Conservation (phyloP, 2,329 filamentous ascomycete genomes). For the Xylaria sp. region DNA sequence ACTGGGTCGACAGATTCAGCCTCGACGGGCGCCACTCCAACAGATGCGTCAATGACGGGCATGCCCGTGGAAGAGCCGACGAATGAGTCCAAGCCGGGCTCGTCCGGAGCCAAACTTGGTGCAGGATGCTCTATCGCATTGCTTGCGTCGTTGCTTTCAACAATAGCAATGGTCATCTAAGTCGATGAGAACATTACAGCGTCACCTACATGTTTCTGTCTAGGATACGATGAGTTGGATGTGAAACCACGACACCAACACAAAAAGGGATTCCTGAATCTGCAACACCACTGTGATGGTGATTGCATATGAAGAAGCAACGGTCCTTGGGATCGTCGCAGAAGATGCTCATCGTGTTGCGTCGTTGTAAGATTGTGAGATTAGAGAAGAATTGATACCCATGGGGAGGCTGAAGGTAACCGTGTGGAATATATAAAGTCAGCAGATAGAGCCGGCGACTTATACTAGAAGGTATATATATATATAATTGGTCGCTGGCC, state of each 20-base stretch:
- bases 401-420: slow-evolving; percentile 10
- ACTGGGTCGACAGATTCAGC: slow-evolving; percentile 36
- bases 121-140: slow-evolving; percentile 35
- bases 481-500: slow-evolving; percentile 19
- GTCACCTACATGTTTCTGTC: slow-evolving; percentile 8
- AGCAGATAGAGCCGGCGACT: slow-evolving; percentile 24
- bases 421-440: slow-evolving; percentile 18
- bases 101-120: slow-evolving; percentile 40
- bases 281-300: background rate
- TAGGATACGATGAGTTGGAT: background rate
- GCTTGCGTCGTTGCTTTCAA: slow-evolving; percentile 38
- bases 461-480: slow-evolving; percentile 3
- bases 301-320: slow-evolving; percentile 10
- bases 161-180: slow-evolving; percentile 41
- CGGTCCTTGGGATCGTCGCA: slow-evolving; percentile 13
- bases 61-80: slow-evolving; percentile 33
- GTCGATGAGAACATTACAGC: background rate
- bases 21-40: slow-evolving; percentile 26
- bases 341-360: slow-evolving; percentile 12
- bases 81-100: slow-evolving; percentile 39
- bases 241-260: background rate
- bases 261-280: background rate
- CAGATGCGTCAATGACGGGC: slow-evolving; percentile 38
- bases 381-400: slow-evolving; percentile 36
- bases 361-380: slow-evolving; percentile 8